Evolutionary conservation across 1,284 basidiomycete genomes (phyloP).

Genomic region (Phenoliferia sp.): DNA sequence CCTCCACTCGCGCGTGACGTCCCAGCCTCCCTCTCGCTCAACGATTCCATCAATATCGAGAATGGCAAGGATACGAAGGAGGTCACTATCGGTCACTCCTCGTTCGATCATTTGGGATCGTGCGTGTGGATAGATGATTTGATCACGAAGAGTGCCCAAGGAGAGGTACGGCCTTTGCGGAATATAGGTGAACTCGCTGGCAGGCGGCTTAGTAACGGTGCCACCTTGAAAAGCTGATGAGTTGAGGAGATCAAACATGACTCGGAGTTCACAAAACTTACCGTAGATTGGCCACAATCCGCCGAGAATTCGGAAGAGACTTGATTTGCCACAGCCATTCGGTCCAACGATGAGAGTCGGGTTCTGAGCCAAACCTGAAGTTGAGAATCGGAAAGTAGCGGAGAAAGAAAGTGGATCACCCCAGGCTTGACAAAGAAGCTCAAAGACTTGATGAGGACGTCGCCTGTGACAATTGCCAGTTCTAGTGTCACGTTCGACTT

Average conservation of each 20-base stretch:
- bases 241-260: not conserved
- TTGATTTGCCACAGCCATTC: constrained; percentile 75
- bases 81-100: constrained; percentile 68
- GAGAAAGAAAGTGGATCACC: constrained; percentile 54
- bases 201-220: constrained; percentile 84
- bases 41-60: constrained; percentile 86
- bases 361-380: constrained; percentile 50
- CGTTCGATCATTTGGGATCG: constrained; percentile 67
- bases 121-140: constrained; percentile 75
- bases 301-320: constrained; percentile 90
- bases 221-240: constrained; percentile 54
- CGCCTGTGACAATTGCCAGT: constrained; percentile 60
- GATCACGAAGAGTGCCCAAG: constrained; percentile 71
- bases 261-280: constrained; percentile 36
- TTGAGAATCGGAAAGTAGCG: constrained; percentile 22
- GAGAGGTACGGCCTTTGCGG: constrained; percentile 94
- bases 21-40: constrained; percentile 95
- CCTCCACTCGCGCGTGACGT: constrained; percentile 79
- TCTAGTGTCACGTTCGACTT: too few species aligned
- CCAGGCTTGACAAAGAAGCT: constrained; percentile 87
- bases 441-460: constrained; percentile 69
- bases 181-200: constrained; percentile 86
- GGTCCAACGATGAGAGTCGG: constrained; percentile 66
- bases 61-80: constrained; percentile 65
- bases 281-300: constrained; percentile 97